Conservation (phyloP, 495 filamentous ascomycete species). For the Trichoderma erinaceum region DNA sequence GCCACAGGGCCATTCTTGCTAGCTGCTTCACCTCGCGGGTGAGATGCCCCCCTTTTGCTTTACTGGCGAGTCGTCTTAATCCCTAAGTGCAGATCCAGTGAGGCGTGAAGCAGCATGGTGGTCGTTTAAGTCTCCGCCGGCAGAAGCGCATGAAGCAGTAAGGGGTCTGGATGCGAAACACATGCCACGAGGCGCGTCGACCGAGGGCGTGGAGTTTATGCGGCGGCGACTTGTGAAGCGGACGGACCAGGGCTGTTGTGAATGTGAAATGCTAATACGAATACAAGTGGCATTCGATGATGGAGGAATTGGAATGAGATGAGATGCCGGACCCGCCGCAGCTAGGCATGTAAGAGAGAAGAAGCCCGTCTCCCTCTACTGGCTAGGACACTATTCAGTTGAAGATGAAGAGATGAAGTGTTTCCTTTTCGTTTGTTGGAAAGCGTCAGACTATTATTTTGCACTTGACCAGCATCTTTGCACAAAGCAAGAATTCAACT, state of each 20-base stretch:
- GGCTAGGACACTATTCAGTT: neutral
- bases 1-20: slow-evolving; percentile 67
- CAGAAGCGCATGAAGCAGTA: neutral
- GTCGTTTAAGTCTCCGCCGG: neutral
- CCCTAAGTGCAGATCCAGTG: neutral
- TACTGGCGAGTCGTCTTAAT: slow-evolving; percentile 11
- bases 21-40: slow-evolving; percentile 7
- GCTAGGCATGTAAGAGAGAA: neutral
- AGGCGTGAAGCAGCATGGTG: slow-evolving; percentile 9
- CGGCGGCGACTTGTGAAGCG: neutral
- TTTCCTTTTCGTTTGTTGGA: neutral
- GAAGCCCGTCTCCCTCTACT: neutral
- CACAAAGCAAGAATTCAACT: neutral
- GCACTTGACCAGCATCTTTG: neutral
- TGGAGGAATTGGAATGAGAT: neutral
- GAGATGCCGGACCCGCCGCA: neutral
- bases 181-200: slow-evolving; percentile 13
- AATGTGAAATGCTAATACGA: neutral
- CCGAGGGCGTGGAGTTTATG: neutral
- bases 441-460: neutral
- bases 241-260: neutral
- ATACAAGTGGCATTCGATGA: neutral
- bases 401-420: neutral
- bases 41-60: neutral
- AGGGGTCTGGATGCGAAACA: slow-evolving; percentile 11